These are phyloP conservation scores for Podospora fimiseda DNA, from an alignment of 495 filamentous ascomycete species.

Conservation along the genomic window DNA sequence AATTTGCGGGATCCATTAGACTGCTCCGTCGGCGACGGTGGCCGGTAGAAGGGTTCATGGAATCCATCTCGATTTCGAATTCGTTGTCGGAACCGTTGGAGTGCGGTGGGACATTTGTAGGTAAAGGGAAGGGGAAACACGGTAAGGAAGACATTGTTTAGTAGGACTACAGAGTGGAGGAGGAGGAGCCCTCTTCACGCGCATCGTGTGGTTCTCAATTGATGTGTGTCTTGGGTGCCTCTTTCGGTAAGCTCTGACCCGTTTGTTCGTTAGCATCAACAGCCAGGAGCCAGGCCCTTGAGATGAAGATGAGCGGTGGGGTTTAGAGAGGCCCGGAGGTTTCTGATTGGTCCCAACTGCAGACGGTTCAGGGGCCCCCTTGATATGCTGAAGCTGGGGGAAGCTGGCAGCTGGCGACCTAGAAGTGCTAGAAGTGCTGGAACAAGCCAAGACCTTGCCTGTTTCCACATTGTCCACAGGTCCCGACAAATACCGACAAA, in stretches of 20 bases:
- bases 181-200: constrained; percentile 4
- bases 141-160: constrained; percentile 16
- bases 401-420: constrained; percentile 1
- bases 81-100: constrained; percentile 7
- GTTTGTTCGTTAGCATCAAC: background rate
- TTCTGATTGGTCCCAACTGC: constrained; percentile 8
- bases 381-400: background rate
- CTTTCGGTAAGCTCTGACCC: constrained; percentile 6
- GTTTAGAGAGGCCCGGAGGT: constrained; percentile 1
- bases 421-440: background rate
- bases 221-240: constrained; percentile 7
- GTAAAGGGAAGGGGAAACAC: constrained; percentile 6
- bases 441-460: background rate
- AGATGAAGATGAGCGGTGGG: constrained; percentile 18
- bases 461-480: background rate
- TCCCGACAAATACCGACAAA: too few relatives aligned
- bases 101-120: background rate
- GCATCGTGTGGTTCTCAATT: constrained; percentile 9
- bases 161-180: too few relatives aligned
- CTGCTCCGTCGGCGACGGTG: constrained; percentile 59
- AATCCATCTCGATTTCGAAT: constrained; percentile 43
- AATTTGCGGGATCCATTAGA: constrained; percentile 40
- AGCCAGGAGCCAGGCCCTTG: background rate
- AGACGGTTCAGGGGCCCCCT: constrained; percentile 1
- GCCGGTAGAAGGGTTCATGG: constrained; percentile 34